These are phyloP conservation scores for Solanum acaule DNA, from an alignment of 257 asterid species.

Conservation along the genomic window DNA sequence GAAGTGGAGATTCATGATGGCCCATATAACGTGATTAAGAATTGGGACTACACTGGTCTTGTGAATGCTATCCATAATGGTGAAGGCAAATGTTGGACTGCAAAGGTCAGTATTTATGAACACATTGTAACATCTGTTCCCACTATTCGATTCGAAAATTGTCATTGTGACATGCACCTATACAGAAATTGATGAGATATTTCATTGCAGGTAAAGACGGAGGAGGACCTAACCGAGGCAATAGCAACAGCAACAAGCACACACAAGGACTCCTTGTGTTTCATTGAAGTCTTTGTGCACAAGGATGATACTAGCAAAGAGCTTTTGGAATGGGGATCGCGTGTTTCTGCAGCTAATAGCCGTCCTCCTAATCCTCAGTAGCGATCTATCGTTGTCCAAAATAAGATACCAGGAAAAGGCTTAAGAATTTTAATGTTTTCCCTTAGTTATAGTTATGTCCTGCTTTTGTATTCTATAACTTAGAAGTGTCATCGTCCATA, in stretches of 20 bases:
- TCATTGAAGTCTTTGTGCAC: conserved; percentile 18
- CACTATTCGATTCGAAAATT: neutral
- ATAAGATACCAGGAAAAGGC: neutral
- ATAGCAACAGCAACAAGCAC: conserved; percentile 12
- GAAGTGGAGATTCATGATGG: conserved; percentile 31
- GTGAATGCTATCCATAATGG: conserved; percentile 28
- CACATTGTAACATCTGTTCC: neutral
- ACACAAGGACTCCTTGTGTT: conserved; percentile 17
- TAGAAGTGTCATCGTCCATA: neutral
- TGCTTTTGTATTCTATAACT: neutral
- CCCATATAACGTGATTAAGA: conserved; percentile 26
- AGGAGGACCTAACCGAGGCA: conserved; percentile 21
- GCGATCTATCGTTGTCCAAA: neutral
- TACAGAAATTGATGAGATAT: neutral
- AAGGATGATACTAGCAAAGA: conserved; percentile 1
- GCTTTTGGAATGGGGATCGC: conserved; percentile 23
- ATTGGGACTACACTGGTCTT: conserved; percentile 19
- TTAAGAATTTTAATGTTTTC: neutral
- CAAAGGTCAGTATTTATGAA: conserved; percentile 13
- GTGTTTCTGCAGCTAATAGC: conserved; percentile 19
- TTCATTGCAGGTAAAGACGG: conserved; percentile 10
- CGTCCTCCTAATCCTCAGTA: conserved; percentile 24
- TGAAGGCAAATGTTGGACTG: conserved; percentile 31
- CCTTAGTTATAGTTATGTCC: neutral
- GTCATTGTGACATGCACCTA: neutral